Conservation (phyloP, 2,329 filamentous ascomycete species). For the Fusarium liriodendri region DNA sequence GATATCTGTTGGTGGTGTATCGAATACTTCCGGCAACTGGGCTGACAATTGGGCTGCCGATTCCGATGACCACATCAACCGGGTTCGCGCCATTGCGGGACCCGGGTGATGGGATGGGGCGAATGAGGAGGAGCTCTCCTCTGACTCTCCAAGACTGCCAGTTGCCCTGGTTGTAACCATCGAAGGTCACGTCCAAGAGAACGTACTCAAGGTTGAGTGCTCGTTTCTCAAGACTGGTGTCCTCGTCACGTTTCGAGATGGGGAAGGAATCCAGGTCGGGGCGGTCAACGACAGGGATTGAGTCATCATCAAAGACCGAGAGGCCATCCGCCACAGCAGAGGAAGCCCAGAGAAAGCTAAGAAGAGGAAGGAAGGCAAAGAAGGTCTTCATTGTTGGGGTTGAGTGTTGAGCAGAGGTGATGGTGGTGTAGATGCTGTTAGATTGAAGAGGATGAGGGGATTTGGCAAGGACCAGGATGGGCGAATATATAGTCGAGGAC, state of each 20-base stretch:
- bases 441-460: neutral
- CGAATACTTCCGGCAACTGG: constrained; percentile 16
- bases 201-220: constrained; percentile 1
- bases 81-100: constrained; percentile 10
- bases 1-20: constrained; percentile 16
- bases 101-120: neutral
- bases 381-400: neutral
- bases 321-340: neutral
- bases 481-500: neutral
- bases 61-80: constrained; percentile 12
- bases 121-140: constrained; percentile 6
- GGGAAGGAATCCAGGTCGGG: constrained; percentile 6
- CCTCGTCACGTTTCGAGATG: neutral
- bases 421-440: neutral
- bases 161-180: constrained; percentile 8
- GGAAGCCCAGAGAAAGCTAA: neutral
- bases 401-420: neutral
- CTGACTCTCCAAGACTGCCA: neutral
- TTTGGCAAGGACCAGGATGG: neutral
- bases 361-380: neutral
- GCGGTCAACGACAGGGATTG: neutral
- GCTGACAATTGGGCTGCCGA: constrained; percentile 7
- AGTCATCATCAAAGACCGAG: neutral
- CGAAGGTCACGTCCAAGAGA: constrained; percentile 6
- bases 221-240: constrained; percentile 1